Percentiles rank a stretch among this genome's conserved stretches.
Conservation (phyloP, 2,329 filamentous ascomycete genomes). For the Myriosclerotinia duriaeana region DNA sequence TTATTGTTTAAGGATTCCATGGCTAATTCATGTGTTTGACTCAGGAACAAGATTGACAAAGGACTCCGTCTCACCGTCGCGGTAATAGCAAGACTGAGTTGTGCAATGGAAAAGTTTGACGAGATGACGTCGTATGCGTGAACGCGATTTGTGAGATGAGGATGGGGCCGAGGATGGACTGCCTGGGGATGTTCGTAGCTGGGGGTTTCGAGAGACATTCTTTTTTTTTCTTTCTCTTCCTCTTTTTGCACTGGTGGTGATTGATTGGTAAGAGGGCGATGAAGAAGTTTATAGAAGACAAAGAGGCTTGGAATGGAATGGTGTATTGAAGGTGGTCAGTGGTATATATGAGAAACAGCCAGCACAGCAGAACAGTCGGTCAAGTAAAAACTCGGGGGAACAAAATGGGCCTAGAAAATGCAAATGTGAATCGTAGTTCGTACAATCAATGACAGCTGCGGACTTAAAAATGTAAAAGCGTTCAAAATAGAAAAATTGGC, state of each 20-base stretch:
- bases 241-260: not conserved
- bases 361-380: not conserved
- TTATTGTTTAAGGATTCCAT: not conserved
- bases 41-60: not conserved
- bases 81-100: constrained; percentile 20
- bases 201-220: constrained; percentile 20
- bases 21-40: not conserved
- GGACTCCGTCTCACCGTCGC: constrained; percentile 12
- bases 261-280: not conserved
- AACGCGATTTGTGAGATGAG: not conserved
- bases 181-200: not conserved
- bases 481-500: not conserved
- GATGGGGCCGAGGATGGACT: not conserved
- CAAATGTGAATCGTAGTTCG: not conserved
- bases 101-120: constrained; percentile 6
- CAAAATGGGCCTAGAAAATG: not conserved
- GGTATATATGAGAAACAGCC: not conserved
- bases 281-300: not conserved
- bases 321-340: not conserved
- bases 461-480: not conserved
- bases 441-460: not conserved
- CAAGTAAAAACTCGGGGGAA: not conserved
- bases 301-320: constrained; percentile 1
- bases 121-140: constrained; percentile 19
- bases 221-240: not conserved